Evolutionary conservation across 768 basidiomycete genomes (phyloP).

Genomic region (Boletus sensibilis): DNA sequence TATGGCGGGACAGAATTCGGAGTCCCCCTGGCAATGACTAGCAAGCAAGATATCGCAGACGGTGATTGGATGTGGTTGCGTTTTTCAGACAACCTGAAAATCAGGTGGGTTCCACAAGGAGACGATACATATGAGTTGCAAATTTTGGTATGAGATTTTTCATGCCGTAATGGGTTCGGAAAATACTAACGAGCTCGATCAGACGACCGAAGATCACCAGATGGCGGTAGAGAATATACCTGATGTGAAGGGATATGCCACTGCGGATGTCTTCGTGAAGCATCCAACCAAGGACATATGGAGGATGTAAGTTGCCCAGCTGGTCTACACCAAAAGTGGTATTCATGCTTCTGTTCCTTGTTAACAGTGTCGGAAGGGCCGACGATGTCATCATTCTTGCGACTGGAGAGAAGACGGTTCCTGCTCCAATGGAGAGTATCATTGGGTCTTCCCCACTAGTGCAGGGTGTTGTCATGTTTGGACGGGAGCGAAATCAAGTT

Average conservation of each 20-base stretch:
- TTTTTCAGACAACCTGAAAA: conserved; percentile 19
- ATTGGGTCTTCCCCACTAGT: conserved; percentile 24
- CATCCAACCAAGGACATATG: conserved; percentile 45
- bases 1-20: conserved; percentile 40
- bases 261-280: conserved; percentile 42
- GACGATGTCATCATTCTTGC: conserved; percentile 35
- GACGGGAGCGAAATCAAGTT: conserved; percentile 31
- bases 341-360: background rate
- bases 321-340: background rate
- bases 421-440: conserved; percentile 27
- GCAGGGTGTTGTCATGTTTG: conserved; percentile 34
- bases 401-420: conserved; percentile 25
- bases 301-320: conserved; percentile 27
- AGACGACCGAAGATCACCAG: background rate
- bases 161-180: background rate
- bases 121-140: conserved; percentile 39
- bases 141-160: conserved; percentile 30
- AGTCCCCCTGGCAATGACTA: background rate
- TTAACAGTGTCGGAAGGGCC: conserved; percentile 33
- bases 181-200: background rate
- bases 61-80: conserved; percentile 40
- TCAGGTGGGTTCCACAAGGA: conserved; percentile 34
- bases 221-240: conserved; percentile 35
- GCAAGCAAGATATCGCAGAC: conserved; percentile 12
- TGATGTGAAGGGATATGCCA: conserved; percentile 42